Conservation (phyloP, 2,329 filamentous ascomycete species). For the Ophiocordyceps camponoti-rufipedis region DNA sequence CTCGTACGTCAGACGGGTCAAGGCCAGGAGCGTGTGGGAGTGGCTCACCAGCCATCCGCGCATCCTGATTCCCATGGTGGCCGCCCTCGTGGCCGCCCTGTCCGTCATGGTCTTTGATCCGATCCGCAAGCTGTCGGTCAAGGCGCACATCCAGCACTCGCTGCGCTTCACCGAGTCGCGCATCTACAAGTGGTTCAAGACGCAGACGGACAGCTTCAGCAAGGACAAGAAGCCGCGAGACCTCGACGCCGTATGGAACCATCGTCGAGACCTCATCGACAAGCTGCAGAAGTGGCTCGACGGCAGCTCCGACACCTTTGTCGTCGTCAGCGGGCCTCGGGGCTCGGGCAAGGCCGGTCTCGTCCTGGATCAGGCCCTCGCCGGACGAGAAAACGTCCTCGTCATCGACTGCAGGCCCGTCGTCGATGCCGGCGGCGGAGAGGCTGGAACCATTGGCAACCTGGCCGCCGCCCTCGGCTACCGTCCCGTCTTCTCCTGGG, state of each 20-base stretch:
- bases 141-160: conserved; percentile 63
- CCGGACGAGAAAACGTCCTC: conserved; percentile 58
- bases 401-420: conserved; percentile 88
- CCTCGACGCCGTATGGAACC: conserved; percentile 71
- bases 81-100: conserved; percentile 62
- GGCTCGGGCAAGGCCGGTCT: conserved; percentile 85
- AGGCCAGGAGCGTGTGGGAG: conserved; percentile 63
- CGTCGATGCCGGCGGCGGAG: conserved; percentile 65
- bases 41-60: conserved; percentile 77
- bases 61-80: conserved; percentile 68
- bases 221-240: conserved; percentile 41
- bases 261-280: conserved; percentile 64
- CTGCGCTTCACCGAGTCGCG: conserved; percentile 57
- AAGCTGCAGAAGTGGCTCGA: conserved; percentile 72
- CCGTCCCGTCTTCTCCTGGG: conserved; percentile 85
- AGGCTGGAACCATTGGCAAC: conserved; percentile 66
- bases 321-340: conserved; percentile 80
- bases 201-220: conserved; percentile 38
- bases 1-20: conserved; percentile 65
- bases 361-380: conserved; percentile 67
- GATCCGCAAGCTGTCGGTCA: conserved; percentile 84
- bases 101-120: conserved; percentile 88
- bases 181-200: conserved; percentile 64
- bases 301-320: conserved; percentile 80
- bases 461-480: conserved; percentile 77